A percentile compares a stretch with the other conserved stretches of the same genome.
These are phyloP conservation scores for Stevia rebaudiana DNA, from an alignment of 140 eudicot species.

Conservation along the genomic window DNA sequence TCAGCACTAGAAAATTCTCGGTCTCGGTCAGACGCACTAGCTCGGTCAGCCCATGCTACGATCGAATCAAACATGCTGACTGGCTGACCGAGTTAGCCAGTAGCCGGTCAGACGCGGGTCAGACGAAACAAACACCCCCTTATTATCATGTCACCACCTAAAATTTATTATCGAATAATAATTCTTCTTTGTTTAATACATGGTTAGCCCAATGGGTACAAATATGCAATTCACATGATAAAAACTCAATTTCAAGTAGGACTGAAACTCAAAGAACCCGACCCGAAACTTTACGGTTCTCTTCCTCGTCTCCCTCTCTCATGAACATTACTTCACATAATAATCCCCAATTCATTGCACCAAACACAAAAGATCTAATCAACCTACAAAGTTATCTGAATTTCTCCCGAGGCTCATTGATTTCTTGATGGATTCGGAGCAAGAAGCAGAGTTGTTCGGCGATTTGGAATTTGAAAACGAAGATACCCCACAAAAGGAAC, in stretches of 20 bases:
- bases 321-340: not conserved
- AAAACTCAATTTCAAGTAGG: not conserved
- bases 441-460: conserved; percentile 69
- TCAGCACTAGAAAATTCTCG: no score
- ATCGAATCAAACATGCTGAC: no score
- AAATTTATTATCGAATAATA: no score
- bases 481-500: not conserved
- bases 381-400: not conserved
- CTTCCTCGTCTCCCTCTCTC: not conserved
- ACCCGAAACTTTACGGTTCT: not conserved
- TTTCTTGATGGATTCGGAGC: conserved; percentile 47
- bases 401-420: not conserved
- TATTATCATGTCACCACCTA: no score
- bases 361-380: conserved; percentile 10
- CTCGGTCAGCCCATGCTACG: no score
- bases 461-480: conserved; percentile 45
- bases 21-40: no score
- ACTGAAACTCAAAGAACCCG: not conserved
- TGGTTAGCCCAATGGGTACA: not conserved
- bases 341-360: conserved; percentile 13
- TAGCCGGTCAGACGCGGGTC: no score
- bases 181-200: no score
- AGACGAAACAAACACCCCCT: no score
- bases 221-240: not conserved
- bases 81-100: no score